Percentiles rank a stretch among this genome's conserved stretches.
Conservation (phyloP, 352 stramenopile genomes). For the Globisporangium alternatum region DNA sequence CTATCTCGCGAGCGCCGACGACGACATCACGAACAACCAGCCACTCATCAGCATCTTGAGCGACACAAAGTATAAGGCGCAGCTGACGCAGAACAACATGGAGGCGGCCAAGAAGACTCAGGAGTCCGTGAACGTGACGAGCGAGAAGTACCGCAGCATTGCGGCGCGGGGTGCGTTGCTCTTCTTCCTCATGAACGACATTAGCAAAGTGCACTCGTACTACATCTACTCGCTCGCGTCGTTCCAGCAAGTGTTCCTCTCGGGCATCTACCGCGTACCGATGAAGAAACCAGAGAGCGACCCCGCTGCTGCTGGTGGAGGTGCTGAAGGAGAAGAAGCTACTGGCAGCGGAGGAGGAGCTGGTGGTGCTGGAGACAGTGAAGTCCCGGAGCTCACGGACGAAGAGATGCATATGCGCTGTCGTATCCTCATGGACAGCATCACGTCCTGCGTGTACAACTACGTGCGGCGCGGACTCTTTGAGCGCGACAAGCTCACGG, state of each 20-base stretch:
- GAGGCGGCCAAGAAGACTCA: constrained; percentile 92
- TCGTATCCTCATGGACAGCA: constrained; percentile 87
- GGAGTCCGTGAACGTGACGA: constrained; percentile 91
- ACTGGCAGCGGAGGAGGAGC: constrained; percentile 9
- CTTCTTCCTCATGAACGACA: constrained; percentile 97
- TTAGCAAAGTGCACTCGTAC: constrained; percentile 96
- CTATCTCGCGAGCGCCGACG: constrained; percentile 93
- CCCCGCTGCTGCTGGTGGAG: background rate
- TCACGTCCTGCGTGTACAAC: constrained; percentile 95
- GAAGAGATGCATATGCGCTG: constrained; percentile 88
- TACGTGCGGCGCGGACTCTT: constrained; percentile 95
- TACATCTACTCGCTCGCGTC: constrained; percentile 96
- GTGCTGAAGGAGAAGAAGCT: constrained; percentile 18
- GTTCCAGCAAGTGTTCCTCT: constrained; percentile 95
- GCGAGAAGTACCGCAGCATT: constrained; percentile 94
- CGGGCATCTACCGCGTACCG: constrained; percentile 91
- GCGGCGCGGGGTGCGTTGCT: constrained; percentile 91
- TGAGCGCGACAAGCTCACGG: constrained; percentile 94
- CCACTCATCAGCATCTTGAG: constrained; percentile 95
- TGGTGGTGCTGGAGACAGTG: constrained; percentile 7
- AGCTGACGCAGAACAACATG: constrained; percentile 91
- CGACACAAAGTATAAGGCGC: constrained; percentile 93
- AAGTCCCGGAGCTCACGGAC: constrained; percentile 74
- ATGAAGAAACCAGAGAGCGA: constrained; percentile 33
- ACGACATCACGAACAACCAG: constrained; percentile 98